Conservation (phyloP, 371 early-diverging fungal genomes). For the Gilbertella persicaria region DNA sequence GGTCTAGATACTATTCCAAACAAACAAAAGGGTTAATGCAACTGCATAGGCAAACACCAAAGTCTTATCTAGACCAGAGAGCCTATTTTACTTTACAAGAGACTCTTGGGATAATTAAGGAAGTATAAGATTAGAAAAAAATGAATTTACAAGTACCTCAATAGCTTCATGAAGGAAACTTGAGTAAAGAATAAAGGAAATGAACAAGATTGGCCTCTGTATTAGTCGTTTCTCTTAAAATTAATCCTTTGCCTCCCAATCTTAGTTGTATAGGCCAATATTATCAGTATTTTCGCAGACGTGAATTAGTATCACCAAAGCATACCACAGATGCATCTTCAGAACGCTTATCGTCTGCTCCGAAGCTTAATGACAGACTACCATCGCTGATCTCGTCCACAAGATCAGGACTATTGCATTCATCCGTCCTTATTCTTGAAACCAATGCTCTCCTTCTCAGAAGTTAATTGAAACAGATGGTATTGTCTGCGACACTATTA, state of each 20-base stretch:
- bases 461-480: slow-evolving; percentile 7
- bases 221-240: no score
- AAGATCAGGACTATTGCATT: slow-evolving; percentile 7
- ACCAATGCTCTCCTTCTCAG: slow-evolving; percentile 6
- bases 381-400: slow-evolving; percentile 9
- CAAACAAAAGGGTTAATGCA: no score
- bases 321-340: slow-evolving; percentile 10
- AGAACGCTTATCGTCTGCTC: slow-evolving; percentile 9
- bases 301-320: slow-evolving; percentile 10
- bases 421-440: slow-evolving; percentile 8
- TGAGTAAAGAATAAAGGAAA: no score
- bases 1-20: slow-evolving; percentile 1
- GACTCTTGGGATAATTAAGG: no score
- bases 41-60: no score
- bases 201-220: no score
- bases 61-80: no score
- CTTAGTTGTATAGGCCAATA: slow-evolving; percentile 1
- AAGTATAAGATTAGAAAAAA: no score
- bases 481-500: slow-evolving; percentile 8
- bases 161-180: no score
- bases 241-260: no score
- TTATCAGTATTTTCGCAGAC: slow-evolving; percentile 5
- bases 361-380: slow-evolving; percentile 7
- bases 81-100: no score
- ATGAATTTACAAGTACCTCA: no score